Evolutionary conservation across 371 early-diverging fungal genomes (phyloP), one percentile per base, ranked within the genome.

Genomic region (Nematocida homosporus): DNA sequence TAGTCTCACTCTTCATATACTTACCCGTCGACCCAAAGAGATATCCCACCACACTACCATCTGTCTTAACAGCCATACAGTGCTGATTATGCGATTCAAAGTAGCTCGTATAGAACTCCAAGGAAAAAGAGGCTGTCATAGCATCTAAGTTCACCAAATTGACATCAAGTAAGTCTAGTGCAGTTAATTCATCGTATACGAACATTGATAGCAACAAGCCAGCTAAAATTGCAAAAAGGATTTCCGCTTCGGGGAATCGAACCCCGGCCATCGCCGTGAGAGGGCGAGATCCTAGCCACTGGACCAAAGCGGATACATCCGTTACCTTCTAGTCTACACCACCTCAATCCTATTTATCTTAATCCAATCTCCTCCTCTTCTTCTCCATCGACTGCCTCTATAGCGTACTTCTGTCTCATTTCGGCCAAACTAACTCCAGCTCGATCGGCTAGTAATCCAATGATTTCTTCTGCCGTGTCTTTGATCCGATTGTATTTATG

Each of bases 271-370:
- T 61, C 77, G 65, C 67, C 69, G 79, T 81, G 82, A 79, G 82
- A 81, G 80, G 69, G 78, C 65, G 67, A 76, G 66, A 81, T 81
- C 79, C 79, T 81, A 81, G 67, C 82, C 82, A 81, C 80, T 81
- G 78, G 79, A 81, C 82, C 80, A 81, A 56, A 66, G 66, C 79
- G 78, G 81, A 56, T 68, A 67, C 68, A 79, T 59, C 48, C 35
- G n/a, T 42, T 29, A 6, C 23, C 29, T n/a, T n/a, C n/a, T n/a
- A n/a, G n/a, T n/a, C n/a, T n/a, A n/a, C n/a, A n/a, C n/a, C n/a
- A n/a, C n/a, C n/a, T n/a, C n/a, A n/a, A n/a, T n/a, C n/a, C n/a
- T n/a, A n/a, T n/a, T 55, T 54, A 23, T 13, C 13, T 32, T 13
- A 13, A 27, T 8, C 29, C 20, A 50, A 20, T 5, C 16, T 10